A percentile compares a stretch with the other conserved stretches of the same genome.
Evolutionary conservation across 2,329 filamentous ascomycete genomes (phyloP).

Genomic region (Didymella arachidicola): DNA sequence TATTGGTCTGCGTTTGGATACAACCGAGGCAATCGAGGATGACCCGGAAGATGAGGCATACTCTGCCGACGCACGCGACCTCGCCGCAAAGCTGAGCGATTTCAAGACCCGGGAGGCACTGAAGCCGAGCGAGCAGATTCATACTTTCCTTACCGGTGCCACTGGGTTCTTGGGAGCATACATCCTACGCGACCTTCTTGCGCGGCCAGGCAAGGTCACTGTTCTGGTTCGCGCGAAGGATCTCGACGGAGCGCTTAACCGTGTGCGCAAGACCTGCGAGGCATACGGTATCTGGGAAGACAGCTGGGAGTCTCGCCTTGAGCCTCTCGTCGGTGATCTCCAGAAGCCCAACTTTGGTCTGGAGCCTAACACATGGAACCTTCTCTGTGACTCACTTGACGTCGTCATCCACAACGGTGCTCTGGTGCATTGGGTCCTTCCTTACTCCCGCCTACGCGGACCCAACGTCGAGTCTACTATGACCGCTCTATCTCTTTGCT

Average conservation of each 20-base stretch:
- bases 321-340: constrained; percentile 76
- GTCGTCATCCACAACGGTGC: constrained; percentile 76
- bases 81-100: constrained; percentile 57
- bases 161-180: constrained; percentile 91
- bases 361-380: constrained; percentile 69
- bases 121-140: constrained; percentile 55
- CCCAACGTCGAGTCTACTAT: constrained; percentile 85
- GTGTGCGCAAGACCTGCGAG: constrained; percentile 71
- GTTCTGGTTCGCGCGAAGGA: constrained; percentile 78
- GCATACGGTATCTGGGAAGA: constrained; percentile 83
- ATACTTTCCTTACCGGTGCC: constrained; percentile 84
- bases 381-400: constrained; percentile 71
- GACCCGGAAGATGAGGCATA: constrained; percentile 62
- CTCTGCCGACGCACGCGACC: constrained; percentile 61
- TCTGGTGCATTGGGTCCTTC: constrained; percentile 79
- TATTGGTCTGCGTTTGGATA: constrained; percentile 56
- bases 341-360: constrained; percentile 76
- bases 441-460: constrained; percentile 73
- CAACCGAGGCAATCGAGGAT: constrained; percentile 50
- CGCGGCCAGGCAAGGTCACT: constrained; percentile 70
- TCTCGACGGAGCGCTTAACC: constrained; percentile 65
- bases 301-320: constrained; percentile 70
- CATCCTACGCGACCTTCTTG: constrained; percentile 76
- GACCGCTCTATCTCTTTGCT: constrained; percentile 77
- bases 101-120: constrained; percentile 53